Evolutionary conservation across 2,329 filamentous ascomycete species (phyloP).

Genomic region (Leptographium galeiforme): DNA sequence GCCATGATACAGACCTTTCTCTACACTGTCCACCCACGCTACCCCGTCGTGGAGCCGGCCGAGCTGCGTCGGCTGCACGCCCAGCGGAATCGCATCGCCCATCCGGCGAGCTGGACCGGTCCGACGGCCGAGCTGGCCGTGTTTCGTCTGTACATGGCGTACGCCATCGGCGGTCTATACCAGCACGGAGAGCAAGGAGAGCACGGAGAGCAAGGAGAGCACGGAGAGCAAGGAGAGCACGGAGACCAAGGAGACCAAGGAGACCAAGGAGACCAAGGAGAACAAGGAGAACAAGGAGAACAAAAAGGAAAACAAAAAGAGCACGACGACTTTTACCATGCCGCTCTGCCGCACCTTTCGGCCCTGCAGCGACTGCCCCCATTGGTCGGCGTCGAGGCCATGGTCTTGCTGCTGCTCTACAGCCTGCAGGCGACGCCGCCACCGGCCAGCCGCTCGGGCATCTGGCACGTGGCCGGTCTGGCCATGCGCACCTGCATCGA

Average conservation of each 20-base stretch:
- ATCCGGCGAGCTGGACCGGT: constrained; percentile 4
- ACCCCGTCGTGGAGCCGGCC: constrained; percentile 32
- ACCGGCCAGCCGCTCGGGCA: constrained; percentile 27
- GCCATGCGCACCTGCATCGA: constrained; percentile 40
- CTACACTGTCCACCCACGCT: constrained; percentile 24
- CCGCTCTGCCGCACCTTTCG: constrained; percentile 33
- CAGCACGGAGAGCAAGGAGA: neutral
- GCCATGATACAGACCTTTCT: constrained; percentile 13
- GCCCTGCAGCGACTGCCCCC: constrained; percentile 33
- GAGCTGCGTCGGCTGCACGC: constrained; percentile 29
- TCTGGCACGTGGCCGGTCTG: constrained; percentile 41
- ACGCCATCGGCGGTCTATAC: constrained; percentile 35
- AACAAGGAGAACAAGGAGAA: too few species aligned
- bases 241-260: neutral
- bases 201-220: too few species aligned
- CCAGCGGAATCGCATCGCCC: constrained; percentile 19
- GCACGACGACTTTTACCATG: constrained; percentile 31
- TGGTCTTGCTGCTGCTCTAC: constrained; percentile 35
- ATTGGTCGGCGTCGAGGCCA: constrained; percentile 36
- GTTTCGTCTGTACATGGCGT: constrained; percentile 37
- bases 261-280: too few species aligned
- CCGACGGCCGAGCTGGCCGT: constrained; percentile 22
- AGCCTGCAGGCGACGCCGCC: constrained; percentile 28
- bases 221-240: too few species aligned
- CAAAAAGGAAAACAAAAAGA: too few species aligned